Base-by-base conservation (phyloP, 176 grass and related monocot species). In the Leersia perrieri region DNA sequence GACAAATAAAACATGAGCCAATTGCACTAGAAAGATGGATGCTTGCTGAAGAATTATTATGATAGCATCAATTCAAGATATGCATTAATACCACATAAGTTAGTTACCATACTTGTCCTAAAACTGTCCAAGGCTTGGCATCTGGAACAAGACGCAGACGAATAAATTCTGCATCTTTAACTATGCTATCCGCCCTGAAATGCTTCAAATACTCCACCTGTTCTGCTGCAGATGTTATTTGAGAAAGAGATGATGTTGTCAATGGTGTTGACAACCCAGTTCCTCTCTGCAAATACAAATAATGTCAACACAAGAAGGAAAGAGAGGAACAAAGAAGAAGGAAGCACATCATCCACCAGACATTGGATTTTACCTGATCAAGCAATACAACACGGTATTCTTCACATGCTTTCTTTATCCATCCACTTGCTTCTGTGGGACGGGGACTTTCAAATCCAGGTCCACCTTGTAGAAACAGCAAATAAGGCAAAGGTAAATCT, bases 131-230 rank as follows among this genome's bases (percentile, higher is more conserved):
- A 71, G 95, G 88, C 74, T 91, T 89, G 66, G 84, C 78, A 73
- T 91, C 81, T 77, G 89, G 89, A 30, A 91, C 92, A 82, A 98
- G 81, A 72, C 22, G 76, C 51, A 63, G 27, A 47, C 95, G 88
- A n/a, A 98, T 95, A 83, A 91, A 88, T 76, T 98, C 95, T 62
- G 95, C 90, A 55, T 98, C 95, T 66, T 85, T 93, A 38, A 98
- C 95, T 81, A 98, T 98, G 75, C 88, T 98, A 83, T 98, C 92
- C 0, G 92, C 95, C 89, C 95, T 87, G 65, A 98, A 98, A 89
- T 98, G 86, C 78, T 98, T 92, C 73, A 98, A 79, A 66, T 86
- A 98, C 12, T 98, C 84, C 10, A 61, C 88, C 53, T 92, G 84
- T 74, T 91, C 82, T 35, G 30, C 26, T 6, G 95, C 25, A 79